These are phyloP conservation scores for Toxicodendron radicans DNA, from an alignment of 345 rosid species.

Conservation along the genomic window DNA sequence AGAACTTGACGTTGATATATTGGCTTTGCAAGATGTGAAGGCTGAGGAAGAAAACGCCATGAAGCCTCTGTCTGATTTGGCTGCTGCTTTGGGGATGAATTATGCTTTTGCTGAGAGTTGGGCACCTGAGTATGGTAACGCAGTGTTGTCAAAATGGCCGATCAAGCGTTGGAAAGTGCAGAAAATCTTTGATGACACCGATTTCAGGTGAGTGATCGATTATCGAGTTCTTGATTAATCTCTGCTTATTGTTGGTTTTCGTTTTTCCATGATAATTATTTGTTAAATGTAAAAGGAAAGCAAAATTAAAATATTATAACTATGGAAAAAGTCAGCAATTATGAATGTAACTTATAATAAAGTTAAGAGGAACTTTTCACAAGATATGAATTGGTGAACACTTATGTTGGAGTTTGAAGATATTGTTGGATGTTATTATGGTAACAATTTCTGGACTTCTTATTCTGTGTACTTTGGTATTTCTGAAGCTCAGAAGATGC, in stretches of 20 bases:
- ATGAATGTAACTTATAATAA: background rate
- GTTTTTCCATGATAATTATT: background rate
- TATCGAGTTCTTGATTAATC: background rate
- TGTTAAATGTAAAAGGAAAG: background rate
- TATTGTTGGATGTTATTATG: background rate
- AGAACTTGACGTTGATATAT: slow-evolving; percentile 79
- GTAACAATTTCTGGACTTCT: background rate
- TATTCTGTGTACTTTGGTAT: background rate
- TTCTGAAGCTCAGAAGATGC: background rate
- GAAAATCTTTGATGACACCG: slow-evolving; percentile 83
- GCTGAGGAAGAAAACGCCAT: slow-evolving; percentile 91
- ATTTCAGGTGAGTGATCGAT: slow-evolving; percentile 57
- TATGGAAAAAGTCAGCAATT: slow-evolving; percentile 27
- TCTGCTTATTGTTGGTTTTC: background rate
- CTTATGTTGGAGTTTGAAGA: background rate
- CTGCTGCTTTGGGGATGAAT: slow-evolving; percentile 79
- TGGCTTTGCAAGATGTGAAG: slow-evolving; percentile 91
- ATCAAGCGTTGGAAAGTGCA: slow-evolving; percentile 67
- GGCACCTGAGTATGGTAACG: slow-evolving; percentile 99
- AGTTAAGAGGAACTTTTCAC: slow-evolving; percentile 12
- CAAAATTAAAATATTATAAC: background rate
- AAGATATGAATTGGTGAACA: background rate
- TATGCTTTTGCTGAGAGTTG: slow-evolving; percentile 96
- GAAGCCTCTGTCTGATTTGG: slow-evolving; percentile 95
- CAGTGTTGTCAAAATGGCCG: slow-evolving; percentile 87